Evolutionary conservation across 352 stramenopile species (phyloP).

Genomic region (Lagenidium giganteum): DNA sequence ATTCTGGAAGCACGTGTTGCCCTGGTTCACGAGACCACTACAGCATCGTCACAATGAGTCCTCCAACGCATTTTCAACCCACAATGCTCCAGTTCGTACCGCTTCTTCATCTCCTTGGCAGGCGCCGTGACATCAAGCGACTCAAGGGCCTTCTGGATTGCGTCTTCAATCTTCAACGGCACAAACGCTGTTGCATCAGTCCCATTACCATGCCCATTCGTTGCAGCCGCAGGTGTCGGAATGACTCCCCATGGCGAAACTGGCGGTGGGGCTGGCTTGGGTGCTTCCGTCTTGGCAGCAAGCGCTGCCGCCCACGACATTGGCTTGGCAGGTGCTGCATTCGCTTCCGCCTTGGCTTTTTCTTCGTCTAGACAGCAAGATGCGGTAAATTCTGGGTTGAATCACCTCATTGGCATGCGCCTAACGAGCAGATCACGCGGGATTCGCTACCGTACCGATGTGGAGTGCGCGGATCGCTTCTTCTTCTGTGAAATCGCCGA

Average conservation of each 20-base stretch:
- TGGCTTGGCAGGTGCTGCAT: constrained; percentile 7
- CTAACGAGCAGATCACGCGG: background rate
- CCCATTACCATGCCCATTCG: background rate
- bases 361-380: background rate
- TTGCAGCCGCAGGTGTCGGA: constrained; percentile 2
- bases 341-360: constrained; percentile 1
- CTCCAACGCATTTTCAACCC: background rate
- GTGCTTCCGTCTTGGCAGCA: constrained; percentile 22
- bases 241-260: constrained; percentile 22
- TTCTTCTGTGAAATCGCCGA: constrained; percentile 76
- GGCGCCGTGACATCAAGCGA: constrained; percentile 49
- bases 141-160: constrained; percentile 55
- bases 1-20: constrained; percentile 88
- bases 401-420: background rate
- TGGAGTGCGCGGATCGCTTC: constrained; percentile 35
- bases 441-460: constrained; percentile 5
- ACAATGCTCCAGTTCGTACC: constrained; percentile 20
- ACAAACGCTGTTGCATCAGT: constrained; percentile 1
- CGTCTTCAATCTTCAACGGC: constrained; percentile 50
- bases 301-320: constrained; percentile 67
- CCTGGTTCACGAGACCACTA: constrained; percentile 78
- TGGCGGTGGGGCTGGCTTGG: constrained; percentile 11
- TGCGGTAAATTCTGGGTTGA: constrained; percentile 6
- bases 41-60: background rate
- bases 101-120: constrained; percentile 79